Conservation (phyloP, 2,329 filamentous ascomycete species). For the Chaetomium sp. region DNA sequence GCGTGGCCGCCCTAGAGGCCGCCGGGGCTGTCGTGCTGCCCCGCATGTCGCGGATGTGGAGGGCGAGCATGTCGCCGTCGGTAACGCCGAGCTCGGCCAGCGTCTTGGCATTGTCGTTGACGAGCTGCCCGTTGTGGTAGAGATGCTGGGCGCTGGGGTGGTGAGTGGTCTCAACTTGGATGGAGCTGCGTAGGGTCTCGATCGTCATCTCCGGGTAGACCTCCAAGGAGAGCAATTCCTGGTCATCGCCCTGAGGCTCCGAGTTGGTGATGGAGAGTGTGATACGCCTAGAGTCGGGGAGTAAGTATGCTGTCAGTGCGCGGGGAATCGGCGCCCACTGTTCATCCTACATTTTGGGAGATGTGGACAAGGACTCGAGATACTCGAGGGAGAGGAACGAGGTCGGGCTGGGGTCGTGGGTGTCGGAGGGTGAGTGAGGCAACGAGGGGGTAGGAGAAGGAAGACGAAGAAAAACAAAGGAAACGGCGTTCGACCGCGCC, state of each 20-base stretch:
- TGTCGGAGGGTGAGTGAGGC: background rate
- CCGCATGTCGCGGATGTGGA: constrained; percentile 70
- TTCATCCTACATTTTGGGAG: constrained; percentile 22
- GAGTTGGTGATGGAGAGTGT: constrained; percentile 82
- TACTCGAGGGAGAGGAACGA: background rate
- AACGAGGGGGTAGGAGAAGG: background rate
- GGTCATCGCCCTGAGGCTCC: constrained; percentile 62
- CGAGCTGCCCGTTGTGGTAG: constrained; percentile 84
- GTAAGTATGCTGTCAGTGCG: background rate
- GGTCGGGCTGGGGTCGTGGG: background rate
- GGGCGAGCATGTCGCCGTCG: constrained; percentile 89
- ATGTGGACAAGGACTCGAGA: background rate
- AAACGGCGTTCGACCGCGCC: constrained; percentile 7
- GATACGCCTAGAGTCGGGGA: constrained; percentile 67
- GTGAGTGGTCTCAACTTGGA: constrained; percentile 80
- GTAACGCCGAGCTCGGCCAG: constrained; percentile 77
- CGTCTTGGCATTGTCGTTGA: constrained; percentile 76
- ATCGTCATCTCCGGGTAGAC: constrained; percentile 81
- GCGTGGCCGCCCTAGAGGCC: constrained; percentile 38
- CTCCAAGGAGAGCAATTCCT: constrained; percentile 79
- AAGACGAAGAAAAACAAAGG: background rate
- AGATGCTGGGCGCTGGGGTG: constrained; percentile 75
- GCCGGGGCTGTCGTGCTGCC: constrained; percentile 45
- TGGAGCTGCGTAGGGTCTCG: constrained; percentile 81
- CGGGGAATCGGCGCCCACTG: background rate